Evolutionary conservation across 129 eudicot species (phyloP).

Genomic region (Cynara cardunculus): DNA sequence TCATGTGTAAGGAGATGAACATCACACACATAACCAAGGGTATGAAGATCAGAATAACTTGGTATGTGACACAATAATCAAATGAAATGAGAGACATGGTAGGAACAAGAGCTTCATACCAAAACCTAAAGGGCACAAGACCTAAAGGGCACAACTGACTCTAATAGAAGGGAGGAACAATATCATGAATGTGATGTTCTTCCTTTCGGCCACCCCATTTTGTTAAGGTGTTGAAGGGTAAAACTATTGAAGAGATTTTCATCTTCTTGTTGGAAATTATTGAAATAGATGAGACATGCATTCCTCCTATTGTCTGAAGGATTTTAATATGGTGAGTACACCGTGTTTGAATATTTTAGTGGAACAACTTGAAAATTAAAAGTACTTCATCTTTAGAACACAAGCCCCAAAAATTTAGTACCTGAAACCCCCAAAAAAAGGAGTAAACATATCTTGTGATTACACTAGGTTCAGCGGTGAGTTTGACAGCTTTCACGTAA

Average conservation of each 20-base stretch:
- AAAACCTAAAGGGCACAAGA: neutral
- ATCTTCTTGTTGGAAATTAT: neutral
- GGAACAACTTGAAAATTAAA: neutral
- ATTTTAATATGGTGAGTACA: neutral
- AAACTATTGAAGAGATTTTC: neutral
- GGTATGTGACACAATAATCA: neutral
- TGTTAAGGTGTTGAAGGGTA: neutral
- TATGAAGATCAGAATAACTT: neutral
- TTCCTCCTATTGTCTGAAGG: neutral
- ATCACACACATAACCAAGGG: neutral
- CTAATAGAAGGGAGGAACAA: neutral
- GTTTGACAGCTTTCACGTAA: conserved; percentile 54
- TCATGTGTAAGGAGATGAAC: neutral
- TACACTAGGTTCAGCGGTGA: conserved; percentile 38
- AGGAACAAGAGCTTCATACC: conserved; percentile 3
- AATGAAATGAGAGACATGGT: neutral
- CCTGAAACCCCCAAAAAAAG: conserved; percentile 97
- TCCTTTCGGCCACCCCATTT: no score
- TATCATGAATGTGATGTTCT: no score
- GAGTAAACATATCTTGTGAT: conserved; percentile 73
- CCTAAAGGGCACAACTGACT: no score
- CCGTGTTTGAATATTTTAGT: neutral
- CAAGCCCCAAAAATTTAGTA: conserved; percentile 16
- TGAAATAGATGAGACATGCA: neutral
- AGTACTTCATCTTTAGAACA: neutral